Evolutionary conservation across 2,329 filamentous ascomycete species (phyloP), one percentile per base, ranked within the genome.

Genomic region (Alternaria tenuissima): DNA sequence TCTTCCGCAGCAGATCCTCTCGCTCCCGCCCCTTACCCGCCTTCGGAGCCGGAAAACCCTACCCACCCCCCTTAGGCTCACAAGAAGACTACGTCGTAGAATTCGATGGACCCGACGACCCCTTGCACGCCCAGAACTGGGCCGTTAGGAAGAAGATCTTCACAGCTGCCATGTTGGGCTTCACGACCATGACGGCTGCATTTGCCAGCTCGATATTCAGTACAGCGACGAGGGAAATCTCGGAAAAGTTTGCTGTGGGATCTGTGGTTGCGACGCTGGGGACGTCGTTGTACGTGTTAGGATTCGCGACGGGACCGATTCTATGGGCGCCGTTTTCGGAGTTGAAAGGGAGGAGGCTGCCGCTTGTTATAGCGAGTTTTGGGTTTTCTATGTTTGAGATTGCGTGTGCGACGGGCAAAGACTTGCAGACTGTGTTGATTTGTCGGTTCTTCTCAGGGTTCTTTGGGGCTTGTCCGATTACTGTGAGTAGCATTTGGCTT

Each of bases 51-150:
- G 90, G 89, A n/a, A 94, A 93, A 79, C 83, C 88, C 0, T 92
- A 88, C 70, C 91, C 91, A 3, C 91, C 91, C 4, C 83, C 81
- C 24, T 26, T 94, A 42, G 90, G 91, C 2, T 87, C 88, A 14
- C 84, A 85, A 68, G 91, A 94, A 38, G 62, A 55, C 30, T 94
- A 93, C 73, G 90, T 93, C 0, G 91, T 94, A 43, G 91, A 86
- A 41, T 97, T 96, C 73, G 90, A 94, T 68, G 93, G 93, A 0
- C 89, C 88, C 1, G 85, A 93, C 65, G 93, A 97, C 71, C 93
- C 93, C 3, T 74, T 94, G 61, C 93, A 96, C 78, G 90, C 92
- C 1, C 91, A 94, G 80, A 97, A 97, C 76, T 97, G 93, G 93
- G 85, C 91, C 0, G 73, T 91, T 55, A 86, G 81, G 74, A 94